Conservation (phyloP, 305 asterid genomes). For the Fraxinus paxiana region DNA sequence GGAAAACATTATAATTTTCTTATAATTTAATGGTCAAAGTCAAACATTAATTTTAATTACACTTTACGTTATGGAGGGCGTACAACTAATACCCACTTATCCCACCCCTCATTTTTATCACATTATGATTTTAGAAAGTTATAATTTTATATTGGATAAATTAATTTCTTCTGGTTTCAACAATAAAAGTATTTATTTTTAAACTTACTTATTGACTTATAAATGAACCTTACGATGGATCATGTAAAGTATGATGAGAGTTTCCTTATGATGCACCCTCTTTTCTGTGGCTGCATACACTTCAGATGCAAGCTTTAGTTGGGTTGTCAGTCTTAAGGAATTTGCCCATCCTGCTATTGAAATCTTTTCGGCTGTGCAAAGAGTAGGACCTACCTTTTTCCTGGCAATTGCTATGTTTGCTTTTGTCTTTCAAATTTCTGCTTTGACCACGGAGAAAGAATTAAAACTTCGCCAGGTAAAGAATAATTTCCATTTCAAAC, state of each 20-base stretch:
- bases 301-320: conserved; percentile 66
- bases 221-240: background rate
- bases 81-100: background rate
- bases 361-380: conserved; percentile 54
- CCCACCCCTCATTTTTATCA: background rate
- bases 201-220: background rate
- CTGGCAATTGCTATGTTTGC: conserved; percentile 89
- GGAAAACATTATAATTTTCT: background rate
- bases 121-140: background rate
- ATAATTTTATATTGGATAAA: background rate
- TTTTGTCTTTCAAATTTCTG: conserved; percentile 76
- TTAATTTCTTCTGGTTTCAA: background rate
- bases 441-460: conserved; percentile 77
- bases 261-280: conserved; percentile 1
- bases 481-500: conserved; percentile 23
- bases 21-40: background rate
- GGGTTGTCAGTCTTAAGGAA: conserved; percentile 71
- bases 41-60: background rate
- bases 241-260: background rate
- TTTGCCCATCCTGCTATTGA: conserved; percentile 75
- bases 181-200: background rate
- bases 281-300: conserved; percentile 18
- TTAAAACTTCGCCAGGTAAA: conserved; percentile 86
- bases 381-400: conserved; percentile 76
- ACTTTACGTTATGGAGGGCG: background rate